phyloP scores from a whole-genome alignment of 139 green algal genomes.

The Chlorella sorokiniana region DNA sequence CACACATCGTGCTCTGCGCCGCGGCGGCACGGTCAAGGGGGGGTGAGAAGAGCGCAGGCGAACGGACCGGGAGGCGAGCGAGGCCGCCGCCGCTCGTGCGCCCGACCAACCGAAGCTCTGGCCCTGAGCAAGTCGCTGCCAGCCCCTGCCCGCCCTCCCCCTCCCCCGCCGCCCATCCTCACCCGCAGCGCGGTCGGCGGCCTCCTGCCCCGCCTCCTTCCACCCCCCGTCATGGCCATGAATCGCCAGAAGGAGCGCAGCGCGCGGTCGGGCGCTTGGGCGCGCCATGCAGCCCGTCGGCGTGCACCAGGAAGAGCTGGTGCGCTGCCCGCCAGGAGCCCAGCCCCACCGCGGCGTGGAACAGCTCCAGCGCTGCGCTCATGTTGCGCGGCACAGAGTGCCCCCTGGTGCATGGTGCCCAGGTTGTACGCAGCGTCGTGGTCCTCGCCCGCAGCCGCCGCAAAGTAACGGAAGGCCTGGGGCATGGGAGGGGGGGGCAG shows the following conservation, averaged over 20 bases:
- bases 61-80: no score
- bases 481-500: no score
- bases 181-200: constrained; percentile 9
- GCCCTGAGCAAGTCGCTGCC: no score
- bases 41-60: no score
- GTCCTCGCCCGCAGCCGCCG: not conserved
- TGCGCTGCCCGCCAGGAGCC: constrained; percentile 53
- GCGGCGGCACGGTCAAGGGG: no score
- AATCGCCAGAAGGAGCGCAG: constrained; percentile 1
- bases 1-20: constrained; percentile 38
- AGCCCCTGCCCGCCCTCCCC: no score
- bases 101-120: no score
- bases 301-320: constrained; percentile 44
- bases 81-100: no score
- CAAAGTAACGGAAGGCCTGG: constrained; percentile 22
- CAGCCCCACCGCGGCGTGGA: constrained; percentile 26
- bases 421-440: constrained; percentile 33
- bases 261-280: not conserved
- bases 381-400: not conserved
- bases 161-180: not conserved
- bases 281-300: constrained; percentile 15
- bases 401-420: constrained; percentile 27
- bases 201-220: not conserved
- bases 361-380: constrained; percentile 33
- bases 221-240: constrained; percentile 6